Percentiles rank a stretch among this genome's conserved stretches.
These are phyloP conservation scores for Fusarium humuli DNA, from an alignment of 2,329 filamentous ascomycete genomes.

Conservation along the genomic window DNA sequence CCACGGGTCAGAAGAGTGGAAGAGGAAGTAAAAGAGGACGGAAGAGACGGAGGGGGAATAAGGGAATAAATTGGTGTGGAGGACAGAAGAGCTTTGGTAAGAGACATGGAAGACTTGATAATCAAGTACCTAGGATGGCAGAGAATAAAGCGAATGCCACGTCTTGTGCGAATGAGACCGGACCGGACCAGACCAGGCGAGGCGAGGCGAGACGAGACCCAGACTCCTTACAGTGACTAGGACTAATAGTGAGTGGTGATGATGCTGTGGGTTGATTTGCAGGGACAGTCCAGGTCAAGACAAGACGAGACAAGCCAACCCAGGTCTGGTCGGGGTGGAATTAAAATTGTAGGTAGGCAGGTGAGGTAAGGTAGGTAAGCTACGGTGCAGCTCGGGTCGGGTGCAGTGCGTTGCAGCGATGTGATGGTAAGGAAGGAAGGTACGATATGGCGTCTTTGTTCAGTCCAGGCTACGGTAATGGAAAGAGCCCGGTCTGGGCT, in stretches of 20 bases:
- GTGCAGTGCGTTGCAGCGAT: constrained; percentile 1
- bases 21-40: neutral
- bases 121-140: constrained; percentile 14
- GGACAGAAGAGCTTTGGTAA: constrained; percentile 29
- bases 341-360: constrained; percentile 9
- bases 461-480: neutral
- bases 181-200: constrained; percentile 7
- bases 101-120: constrained; percentile 27
- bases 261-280: constrained; percentile 43
- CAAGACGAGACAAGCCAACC: neutral
- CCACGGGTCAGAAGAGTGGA: neutral
- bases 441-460: constrained; percentile 34
- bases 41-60: constrained; percentile 8
- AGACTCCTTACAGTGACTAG: constrained; percentile 29
- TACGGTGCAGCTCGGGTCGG: constrained; percentile 7
- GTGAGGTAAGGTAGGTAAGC: constrained; percentile 21
- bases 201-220: neutral
- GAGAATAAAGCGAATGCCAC: constrained; percentile 45
- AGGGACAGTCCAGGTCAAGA: constrained; percentile 41
- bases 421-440: constrained; percentile 7
- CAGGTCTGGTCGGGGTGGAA: constrained; percentile 25
- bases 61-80: constrained; percentile 29
- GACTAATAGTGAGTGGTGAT: constrained; percentile 33
- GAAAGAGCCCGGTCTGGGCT: constrained; percentile 23
- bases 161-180: constrained; percentile 44